Base-by-base conservation (phyloP, 2,329 filamentous ascomycete genomes). In the Fusarium concolor region DNA sequence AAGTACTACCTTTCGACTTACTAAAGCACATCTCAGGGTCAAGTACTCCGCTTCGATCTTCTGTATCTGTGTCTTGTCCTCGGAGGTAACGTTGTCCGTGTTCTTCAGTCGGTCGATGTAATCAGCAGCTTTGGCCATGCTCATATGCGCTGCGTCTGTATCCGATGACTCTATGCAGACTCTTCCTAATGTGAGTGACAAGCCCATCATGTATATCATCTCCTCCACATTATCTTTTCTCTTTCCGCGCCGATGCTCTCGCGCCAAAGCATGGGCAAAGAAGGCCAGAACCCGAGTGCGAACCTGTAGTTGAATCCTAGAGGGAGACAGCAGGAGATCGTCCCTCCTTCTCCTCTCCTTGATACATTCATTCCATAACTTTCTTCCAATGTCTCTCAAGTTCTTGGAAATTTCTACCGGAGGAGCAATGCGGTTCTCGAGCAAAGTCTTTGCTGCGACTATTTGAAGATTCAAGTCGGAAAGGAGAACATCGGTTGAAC, bases 331-430 rank as follows among this genome's bases (percentile, higher is more conserved):
- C 3, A 58, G 51, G 22, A 70, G 42, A 26, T 72, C 57, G 14
- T 45, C 65, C 43, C 17, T 68, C 38, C 65, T 76, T 56, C 63
- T 76, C 73, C 50, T 82, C 74, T 88, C 73, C 26, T 85, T 83
- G 2, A 88, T 88, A 39, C 88, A 88, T 8, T 85, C 74, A 67
- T 93, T 93, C 91, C 90, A 93, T 10, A 93, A 78, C 24, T 81
- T 79, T 1, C 85, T 87, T 4, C 87, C 91, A 9, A 81, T 74
- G 7, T 69, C 76, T 62, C 92, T 89, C 5, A 92, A 78, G 7
- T 86, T 82, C 33, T 64, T 73, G 6, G 62, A 59, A n/a, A 24
- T 55, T 10, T 45, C 60, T 17, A 22, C 6, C 2, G 67, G 56
- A 33, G 61, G 46, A 9, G 37, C 5, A 7, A 28, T n/a, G 3